Evolutionary conservation across 805 yeast genomes (phyloP).

Genomic region (Pichia membranifaciens): DNA sequence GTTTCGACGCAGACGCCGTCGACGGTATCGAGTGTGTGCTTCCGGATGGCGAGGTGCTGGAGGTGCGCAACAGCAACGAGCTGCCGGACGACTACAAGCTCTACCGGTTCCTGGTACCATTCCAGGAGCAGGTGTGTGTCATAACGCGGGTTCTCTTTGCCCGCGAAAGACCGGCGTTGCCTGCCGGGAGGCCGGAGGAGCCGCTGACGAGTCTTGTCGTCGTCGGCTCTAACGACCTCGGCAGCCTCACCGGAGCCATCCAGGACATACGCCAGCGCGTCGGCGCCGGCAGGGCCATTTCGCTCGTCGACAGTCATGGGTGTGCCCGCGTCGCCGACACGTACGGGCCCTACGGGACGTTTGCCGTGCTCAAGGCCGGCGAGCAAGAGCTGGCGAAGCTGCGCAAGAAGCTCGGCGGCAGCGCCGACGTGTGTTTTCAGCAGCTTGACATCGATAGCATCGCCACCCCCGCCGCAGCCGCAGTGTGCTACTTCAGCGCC

Average conservation of each 20-base stretch:
- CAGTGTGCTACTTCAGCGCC: too few species aligned
- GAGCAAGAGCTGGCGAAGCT: conserved; percentile 3
- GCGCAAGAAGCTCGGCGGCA: conserved; percentile 3
- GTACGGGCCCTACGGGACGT: conserved; percentile 13
- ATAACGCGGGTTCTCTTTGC: conserved; percentile 14
- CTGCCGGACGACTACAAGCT: conserved; percentile 5
- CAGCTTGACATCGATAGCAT: too few species aligned
- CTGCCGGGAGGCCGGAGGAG: too few species aligned
- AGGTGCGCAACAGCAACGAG: conserved; percentile 1
- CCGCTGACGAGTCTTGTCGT: conserved; percentile 13
- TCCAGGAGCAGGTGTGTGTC: conserved; percentile 16
- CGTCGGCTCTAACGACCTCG: conserved; percentile 18
- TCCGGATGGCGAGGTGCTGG: conserved; percentile 25
- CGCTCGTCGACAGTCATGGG: conserved; percentile 14
- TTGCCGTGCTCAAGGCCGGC: conserved; percentile 12
- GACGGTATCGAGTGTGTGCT: conserved; percentile 21
- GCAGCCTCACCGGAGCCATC: conserved; percentile 11
- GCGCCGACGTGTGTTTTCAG: too few species aligned
- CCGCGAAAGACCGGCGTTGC: background rate
- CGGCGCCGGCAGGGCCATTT: conserved; percentile 7
- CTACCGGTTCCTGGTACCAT: conserved; percentile 14
- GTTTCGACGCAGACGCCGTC: conserved; percentile 12
- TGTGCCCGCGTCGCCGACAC: conserved; percentile 3
- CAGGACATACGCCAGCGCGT: conserved; percentile 19
- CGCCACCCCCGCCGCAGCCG: too few species aligned